Evolutionary conservation across 2,329 filamentous ascomycete species (phyloP).

Genomic region (Pezicula neosporulosa): DNA sequence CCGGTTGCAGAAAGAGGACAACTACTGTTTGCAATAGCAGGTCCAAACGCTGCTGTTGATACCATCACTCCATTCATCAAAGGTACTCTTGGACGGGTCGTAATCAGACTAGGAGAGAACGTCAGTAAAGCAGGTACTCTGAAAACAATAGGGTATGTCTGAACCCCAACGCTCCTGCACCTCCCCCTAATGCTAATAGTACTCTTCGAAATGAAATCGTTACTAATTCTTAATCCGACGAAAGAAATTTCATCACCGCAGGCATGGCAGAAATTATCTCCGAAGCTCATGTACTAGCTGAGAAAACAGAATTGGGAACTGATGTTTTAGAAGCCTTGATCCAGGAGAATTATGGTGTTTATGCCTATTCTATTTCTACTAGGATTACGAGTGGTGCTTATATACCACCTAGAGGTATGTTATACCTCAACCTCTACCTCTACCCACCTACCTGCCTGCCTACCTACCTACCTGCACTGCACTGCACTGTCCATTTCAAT

Average conservation of each 20-base stretch:
- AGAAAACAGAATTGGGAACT: slow-evolving; percentile 39
- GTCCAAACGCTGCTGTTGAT: slow-evolving; percentile 31
- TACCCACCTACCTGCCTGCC: no score
- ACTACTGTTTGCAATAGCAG: slow-evolving; percentile 39
- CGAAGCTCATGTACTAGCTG: slow-evolving; percentile 42
- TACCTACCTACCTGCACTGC: no score
- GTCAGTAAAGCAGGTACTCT: slow-evolving; percentile 36
- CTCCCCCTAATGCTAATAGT: no score
- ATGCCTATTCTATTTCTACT: slow-evolving; percentile 37
- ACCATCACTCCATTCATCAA: slow-evolving; percentile 36
- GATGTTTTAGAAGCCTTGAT: slow-evolving; percentile 38
- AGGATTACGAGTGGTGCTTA: slow-evolving; percentile 40
- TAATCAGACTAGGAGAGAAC: slow-evolving; percentile 39
- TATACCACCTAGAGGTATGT: slow-evolving; percentile 30
- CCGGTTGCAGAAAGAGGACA: slow-evolving; percentile 39
- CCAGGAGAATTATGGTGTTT: slow-evolving; percentile 35
- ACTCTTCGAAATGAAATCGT: neutral
- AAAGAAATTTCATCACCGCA: slow-evolving; percentile 32
- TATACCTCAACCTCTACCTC: no score
- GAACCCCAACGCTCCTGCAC: neutral
- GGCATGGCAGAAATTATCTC: slow-evolving; percentile 41
- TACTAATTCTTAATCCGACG: no score
- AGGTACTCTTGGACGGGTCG: slow-evolving; percentile 36
- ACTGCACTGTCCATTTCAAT: no score
- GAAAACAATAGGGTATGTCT: slow-evolving; percentile 34